A percentile compares a stretch with the other conserved stretches of the same genome.
These are phyloP conservation scores for Ustilago lituana DNA, from an alignment of 1,284 basidiomycete genomes.

Conservation along the genomic window DNA sequence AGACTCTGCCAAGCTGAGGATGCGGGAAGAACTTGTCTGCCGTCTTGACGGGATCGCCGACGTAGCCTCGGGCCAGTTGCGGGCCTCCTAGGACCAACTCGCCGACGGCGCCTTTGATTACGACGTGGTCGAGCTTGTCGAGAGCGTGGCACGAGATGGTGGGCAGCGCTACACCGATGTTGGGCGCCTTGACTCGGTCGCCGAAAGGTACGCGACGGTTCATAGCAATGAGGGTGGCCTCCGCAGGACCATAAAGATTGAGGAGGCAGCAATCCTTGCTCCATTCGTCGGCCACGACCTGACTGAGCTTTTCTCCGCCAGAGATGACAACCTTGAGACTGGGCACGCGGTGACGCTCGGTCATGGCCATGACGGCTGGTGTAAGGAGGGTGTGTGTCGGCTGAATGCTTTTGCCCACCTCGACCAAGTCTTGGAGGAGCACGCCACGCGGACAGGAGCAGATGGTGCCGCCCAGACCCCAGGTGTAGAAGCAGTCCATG, in stretches of 20 bases:
- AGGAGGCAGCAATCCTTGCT: constrained; percentile 63
- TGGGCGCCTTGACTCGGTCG: constrained; percentile 67
- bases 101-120: constrained; percentile 67
- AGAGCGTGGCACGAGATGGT: constrained; percentile 65
- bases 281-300: constrained; percentile 68
- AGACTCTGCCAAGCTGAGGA: constrained; percentile 59
- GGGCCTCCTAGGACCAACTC: constrained; percentile 65
- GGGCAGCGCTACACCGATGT: constrained; percentile 66
- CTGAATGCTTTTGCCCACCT: constrained; percentile 54
- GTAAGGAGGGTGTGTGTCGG: constrained; percentile 66
- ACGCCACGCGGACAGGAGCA: constrained; percentile 59
- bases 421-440: constrained; percentile 56
- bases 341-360: constrained; percentile 58
- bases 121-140: constrained; percentile 56
- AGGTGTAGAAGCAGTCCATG: constrained; percentile 66
- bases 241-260: constrained; percentile 66
- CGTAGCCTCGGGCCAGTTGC: constrained; percentile 62
- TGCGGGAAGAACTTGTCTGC: constrained; percentile 63
- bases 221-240: constrained; percentile 66
- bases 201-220: constrained; percentile 57
- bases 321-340: constrained; percentile 67
- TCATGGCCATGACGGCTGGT: constrained; percentile 68
- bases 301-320: constrained; percentile 68
- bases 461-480: constrained; percentile 63
- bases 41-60: constrained; percentile 63